A percentile compares a stretch with the other conserved stretches of the same genome.
phyloP scores from a whole-genome alignment of 1,284 basidiomycete genomes.

The Austroboletus novae-zelandiae region DNA sequence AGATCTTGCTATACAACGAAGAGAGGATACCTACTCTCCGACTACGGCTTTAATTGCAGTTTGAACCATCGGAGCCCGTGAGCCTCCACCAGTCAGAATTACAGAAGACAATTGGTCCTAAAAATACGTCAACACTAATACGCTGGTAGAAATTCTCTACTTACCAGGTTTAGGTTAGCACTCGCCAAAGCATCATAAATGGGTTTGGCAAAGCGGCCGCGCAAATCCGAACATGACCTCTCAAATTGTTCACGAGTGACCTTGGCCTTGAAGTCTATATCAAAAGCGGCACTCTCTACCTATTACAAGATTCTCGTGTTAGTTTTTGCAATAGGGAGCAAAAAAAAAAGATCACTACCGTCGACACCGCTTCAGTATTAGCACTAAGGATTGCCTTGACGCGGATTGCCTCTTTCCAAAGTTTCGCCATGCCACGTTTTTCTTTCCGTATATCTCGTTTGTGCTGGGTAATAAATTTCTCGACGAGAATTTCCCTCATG shows the following conservation, averaged over 20 bases:
- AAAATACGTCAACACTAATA: conserved; percentile 5
- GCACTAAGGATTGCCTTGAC: conserved; percentile 94
- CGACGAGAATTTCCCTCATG: conserved; percentile 78
- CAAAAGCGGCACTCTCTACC: conserved; percentile 88
- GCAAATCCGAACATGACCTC: conserved; percentile 61
- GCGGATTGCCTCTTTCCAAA: conserved; percentile 90
- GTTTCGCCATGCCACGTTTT: conserved; percentile 85
- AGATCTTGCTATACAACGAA: background rate
- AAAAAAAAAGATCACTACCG: conserved; percentile 59
- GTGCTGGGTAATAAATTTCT: conserved; percentile 71
- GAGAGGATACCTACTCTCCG: conserved; percentile 55
- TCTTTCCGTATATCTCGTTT: conserved; percentile 68
- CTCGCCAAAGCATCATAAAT: conserved; percentile 73
- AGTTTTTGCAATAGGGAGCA: background rate
- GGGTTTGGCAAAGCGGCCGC: conserved; percentile 65
- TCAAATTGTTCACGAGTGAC: conserved; percentile 82
- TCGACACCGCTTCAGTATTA: conserved; percentile 76
- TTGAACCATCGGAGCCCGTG: conserved; percentile 92
- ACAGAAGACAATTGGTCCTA: conserved; percentile 82
- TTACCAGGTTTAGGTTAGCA: conserved; percentile 68
- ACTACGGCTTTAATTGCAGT: conserved; percentile 73
- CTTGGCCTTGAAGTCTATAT: conserved; percentile 86
- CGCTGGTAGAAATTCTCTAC: background rate
- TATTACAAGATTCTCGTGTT: conserved; percentile 28
- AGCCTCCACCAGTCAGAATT: conserved; percentile 87